Percentiles rank a stretch among this genome's conserved stretches.
phyloP scores from a whole-genome alignment of 2,329 filamentous ascomycete species.

The Exserohilum rostratum region DNA sequence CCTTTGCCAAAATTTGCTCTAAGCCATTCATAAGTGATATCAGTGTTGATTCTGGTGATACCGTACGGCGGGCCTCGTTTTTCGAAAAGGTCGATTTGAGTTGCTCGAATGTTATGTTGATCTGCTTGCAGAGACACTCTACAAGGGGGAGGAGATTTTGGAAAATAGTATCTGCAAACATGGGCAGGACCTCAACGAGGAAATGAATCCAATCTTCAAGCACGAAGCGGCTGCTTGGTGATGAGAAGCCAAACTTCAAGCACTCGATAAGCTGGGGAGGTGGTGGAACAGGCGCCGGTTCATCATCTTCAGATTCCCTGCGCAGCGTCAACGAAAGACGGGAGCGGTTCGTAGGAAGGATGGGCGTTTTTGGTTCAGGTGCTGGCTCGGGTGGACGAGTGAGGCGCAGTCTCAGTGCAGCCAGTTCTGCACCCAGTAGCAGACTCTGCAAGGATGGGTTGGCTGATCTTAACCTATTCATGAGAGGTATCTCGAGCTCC shows the following conservation, averaged over 20 bases:
- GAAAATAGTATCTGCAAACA: slow-evolving; percentile 85
- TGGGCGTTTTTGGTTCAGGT: slow-evolving; percentile 28
- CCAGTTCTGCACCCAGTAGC: slow-evolving; percentile 78
- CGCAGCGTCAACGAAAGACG: slow-evolving; percentile 39
- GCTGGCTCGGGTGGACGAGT: slow-evolving; percentile 34
- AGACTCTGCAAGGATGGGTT: slow-evolving; percentile 74
- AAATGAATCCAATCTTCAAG: slow-evolving; percentile 93
- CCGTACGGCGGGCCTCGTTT: slow-evolving; percentile 36
- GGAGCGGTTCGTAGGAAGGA: slow-evolving; percentile 32
- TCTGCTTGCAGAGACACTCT: slow-evolving; percentile 83
- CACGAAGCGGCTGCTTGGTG: slow-evolving; percentile 73
- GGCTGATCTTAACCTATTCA: slow-evolving; percentile 66
- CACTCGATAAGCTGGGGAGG: slow-evolving; percentile 82
- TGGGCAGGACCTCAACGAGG: slow-evolving; percentile 78
- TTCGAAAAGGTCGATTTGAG: slow-evolving; percentile 68
- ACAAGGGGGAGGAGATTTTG: slow-evolving; percentile 89
- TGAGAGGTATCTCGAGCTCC: slow-evolving; percentile 72
- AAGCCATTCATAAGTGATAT: slow-evolving; percentile 91
- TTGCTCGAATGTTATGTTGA: slow-evolving; percentile 72
- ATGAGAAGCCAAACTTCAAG: slow-evolving; percentile 79
- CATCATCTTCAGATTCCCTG: slow-evolving; percentile 39
- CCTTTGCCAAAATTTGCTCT: slow-evolving; percentile 85
- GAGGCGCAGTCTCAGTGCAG: slow-evolving; percentile 68
- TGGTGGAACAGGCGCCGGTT: slow-evolving; percentile 52
- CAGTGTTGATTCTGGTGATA: slow-evolving; percentile 70